These are phyloP conservation scores for Pyrenophora graminea DNA, from an alignment of 2,329 filamentous ascomycete genomes.

Conservation along the genomic window DNA sequence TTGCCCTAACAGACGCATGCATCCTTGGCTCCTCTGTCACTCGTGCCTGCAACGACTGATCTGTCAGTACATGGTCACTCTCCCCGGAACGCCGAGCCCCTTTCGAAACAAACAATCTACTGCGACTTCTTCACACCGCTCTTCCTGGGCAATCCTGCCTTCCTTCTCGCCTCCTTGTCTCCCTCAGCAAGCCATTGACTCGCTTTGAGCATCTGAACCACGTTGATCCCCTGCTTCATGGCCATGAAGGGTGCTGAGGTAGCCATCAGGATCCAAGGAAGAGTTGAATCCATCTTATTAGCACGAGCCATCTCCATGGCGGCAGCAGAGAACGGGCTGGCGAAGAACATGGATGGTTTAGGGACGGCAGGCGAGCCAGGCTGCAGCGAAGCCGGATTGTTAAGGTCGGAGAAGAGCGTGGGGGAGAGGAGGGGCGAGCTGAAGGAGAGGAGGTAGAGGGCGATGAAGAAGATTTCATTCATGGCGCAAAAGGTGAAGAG, in stretches of 20 bases:
- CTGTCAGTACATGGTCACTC: neutral
- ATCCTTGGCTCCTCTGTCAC: too few species aligned
- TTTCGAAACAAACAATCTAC: constrained; percentile 8
- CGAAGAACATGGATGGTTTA: constrained; percentile 73
- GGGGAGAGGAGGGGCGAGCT: constrained; percentile 87
- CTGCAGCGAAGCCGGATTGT: constrained; percentile 58
- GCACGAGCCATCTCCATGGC: constrained; percentile 88
- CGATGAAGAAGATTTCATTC: constrained; percentile 98
- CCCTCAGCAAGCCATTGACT: constrained; percentile 91
- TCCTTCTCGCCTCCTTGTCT: constrained; percentile 69
- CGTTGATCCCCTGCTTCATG: constrained; percentile 90
- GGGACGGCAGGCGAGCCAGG: constrained; percentile 72
- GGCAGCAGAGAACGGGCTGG: constrained; percentile 87
- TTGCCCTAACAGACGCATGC: neutral
- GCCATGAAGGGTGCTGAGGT: constrained; percentile 86
- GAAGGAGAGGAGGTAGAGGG: constrained; percentile 95
- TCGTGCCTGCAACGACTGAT: neutral
- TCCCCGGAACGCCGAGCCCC: neutral
- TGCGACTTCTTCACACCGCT: constrained; percentile 29
- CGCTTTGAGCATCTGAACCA: constrained; percentile 91
- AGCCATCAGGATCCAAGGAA: constrained; percentile 79
- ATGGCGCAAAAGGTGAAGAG: constrained; percentile 87
- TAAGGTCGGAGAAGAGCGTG: constrained; percentile 69
- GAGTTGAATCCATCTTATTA: constrained; percentile 71
- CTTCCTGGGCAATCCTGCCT: constrained; percentile 46